phyloP scores from a whole-genome alignment of 2,329 filamentous ascomycete species.

The Ascochyta viciae-villosae region DNA sequence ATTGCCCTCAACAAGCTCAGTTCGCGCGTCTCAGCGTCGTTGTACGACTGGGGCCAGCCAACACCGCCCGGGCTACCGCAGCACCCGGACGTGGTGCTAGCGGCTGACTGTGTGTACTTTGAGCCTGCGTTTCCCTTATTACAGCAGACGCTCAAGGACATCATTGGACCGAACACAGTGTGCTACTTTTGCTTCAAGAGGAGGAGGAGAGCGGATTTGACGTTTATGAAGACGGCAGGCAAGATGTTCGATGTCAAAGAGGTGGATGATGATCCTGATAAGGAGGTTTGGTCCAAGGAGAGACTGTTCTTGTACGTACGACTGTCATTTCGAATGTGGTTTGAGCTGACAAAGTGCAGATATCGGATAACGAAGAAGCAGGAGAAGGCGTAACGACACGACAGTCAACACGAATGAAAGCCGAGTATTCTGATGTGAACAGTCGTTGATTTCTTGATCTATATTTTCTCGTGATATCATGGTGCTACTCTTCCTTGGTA shows the following conservation, averaged over 20 bases:
- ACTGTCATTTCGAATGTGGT: neutral
- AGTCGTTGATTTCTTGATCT: neutral
- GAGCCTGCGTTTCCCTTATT: constrained; percentile 93
- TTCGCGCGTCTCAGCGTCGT: constrained; percentile 66
- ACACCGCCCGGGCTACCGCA: constrained; percentile 52
- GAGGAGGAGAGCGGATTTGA: constrained; percentile 72
- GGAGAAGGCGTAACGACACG: neutral
- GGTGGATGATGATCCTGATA: constrained; percentile 58
- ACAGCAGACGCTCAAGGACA: constrained; percentile 75
- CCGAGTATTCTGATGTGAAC: neutral
- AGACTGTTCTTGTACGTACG: constrained; percentile 58
- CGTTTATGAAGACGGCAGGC: constrained; percentile 59
- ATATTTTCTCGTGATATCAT: constrained; percentile 12
- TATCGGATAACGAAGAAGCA: constrained; percentile 34
- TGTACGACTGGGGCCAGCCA: constrained; percentile 78
- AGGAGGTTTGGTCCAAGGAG: constrained; percentile 54
- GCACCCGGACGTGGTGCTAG: constrained; percentile 82
- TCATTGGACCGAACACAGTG: constrained; percentile 70
- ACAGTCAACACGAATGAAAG: no score
- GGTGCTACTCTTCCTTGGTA: neutral
- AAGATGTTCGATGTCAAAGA: constrained; percentile 58
- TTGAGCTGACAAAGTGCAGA: constrained; percentile 14
- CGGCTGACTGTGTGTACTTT: constrained; percentile 96
- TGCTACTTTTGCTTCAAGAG: constrained; percentile 97
- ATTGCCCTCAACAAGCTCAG: constrained; percentile 79